phyloP scores from a whole-genome alignment of 306 rosid genomes.

The Carpinus fangiana region DNA sequence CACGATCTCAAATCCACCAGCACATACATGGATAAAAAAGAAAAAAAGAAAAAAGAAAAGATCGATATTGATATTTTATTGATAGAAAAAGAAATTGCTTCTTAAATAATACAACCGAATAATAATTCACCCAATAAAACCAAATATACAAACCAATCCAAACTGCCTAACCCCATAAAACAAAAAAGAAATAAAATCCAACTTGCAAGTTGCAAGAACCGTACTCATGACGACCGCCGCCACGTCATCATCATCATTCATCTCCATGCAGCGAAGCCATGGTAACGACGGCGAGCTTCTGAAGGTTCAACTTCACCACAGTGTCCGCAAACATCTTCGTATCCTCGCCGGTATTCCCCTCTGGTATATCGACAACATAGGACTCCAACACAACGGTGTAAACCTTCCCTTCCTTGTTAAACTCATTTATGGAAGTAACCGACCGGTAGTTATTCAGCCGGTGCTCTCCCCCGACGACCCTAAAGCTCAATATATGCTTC shows the following conservation, averaged over 20 bases:
- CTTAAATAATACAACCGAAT: neutral
- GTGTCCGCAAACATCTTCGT: slow-evolving; percentile 91
- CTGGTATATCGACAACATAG: slow-evolving; percentile 76
- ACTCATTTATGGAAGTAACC: slow-evolving; percentile 77
- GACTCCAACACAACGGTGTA: slow-evolving; percentile 82
- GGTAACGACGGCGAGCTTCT: slow-evolving; percentile 72
- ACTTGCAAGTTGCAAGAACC: slow-evolving; percentile 9
- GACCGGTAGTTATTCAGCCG: slow-evolving; percentile 76
- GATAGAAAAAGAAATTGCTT: neutral
- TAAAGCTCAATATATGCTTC: slow-evolving; percentile 66
- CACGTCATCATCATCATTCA: neutral
- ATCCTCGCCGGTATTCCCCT: slow-evolving; percentile 82
- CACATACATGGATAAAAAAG: too few relatives aligned
- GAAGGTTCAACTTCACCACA: slow-evolving; percentile 83
- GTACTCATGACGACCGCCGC: neutral
- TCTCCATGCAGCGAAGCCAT: slow-evolving; percentile 43
- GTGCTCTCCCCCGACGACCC: slow-evolving; percentile 89
- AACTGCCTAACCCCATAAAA: slow-evolving; percentile 1
- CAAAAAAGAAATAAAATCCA: neutral
- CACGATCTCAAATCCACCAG: too few relatives aligned
- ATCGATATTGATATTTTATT: neutral
- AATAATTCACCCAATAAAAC: neutral
- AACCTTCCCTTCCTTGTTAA: slow-evolving; percentile 40
- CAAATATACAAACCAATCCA: neutral
- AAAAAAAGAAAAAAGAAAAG: too few relatives aligned